Conservation (phyloP, 331 rosid genomes). For the Arachis monticola region DNA sequence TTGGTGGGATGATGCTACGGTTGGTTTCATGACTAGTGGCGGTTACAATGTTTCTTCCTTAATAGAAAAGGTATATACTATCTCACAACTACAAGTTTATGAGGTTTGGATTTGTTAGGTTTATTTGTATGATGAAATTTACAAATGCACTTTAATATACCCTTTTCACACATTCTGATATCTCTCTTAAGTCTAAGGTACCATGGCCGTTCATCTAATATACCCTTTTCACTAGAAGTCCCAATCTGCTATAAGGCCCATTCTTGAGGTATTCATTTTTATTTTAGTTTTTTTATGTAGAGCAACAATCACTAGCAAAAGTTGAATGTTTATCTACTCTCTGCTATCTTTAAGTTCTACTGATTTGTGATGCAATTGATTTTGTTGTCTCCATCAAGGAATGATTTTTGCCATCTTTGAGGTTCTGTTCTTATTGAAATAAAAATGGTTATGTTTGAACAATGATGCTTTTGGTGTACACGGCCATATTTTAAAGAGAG, state of each 20-base stretch:
- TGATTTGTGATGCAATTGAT: too few relatives aligned
- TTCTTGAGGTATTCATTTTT: background rate
- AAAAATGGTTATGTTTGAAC: too few relatives aligned
- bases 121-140: conserved; percentile 6
- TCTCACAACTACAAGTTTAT: background rate
- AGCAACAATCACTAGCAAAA: too few relatives aligned
- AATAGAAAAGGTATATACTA: conserved; percentile 63
- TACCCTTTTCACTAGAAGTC: background rate
- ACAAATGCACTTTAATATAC: conserved; percentile 6
- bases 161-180: background rate
- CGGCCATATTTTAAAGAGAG: too few relatives aligned
- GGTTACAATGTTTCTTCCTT: conserved; percentile 69
- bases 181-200: background rate
- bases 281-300: background rate
- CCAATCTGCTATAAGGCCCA: background rate
- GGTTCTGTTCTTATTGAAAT: too few relatives aligned
- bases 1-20: conserved; percentile 92
- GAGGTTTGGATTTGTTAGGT: background rate
- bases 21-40: conserved; percentile 84
- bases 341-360: too few relatives aligned
- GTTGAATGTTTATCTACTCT: too few relatives aligned
- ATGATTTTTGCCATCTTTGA: too few relatives aligned
- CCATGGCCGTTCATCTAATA: background rate
- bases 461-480: too few relatives aligned
- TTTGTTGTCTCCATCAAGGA: too few relatives aligned